Evolutionary conservation across 805 yeast genomes (phyloP), one percentile per base, ranked within the genome.

Genomic region (Ogataea polymorpha): DNA sequence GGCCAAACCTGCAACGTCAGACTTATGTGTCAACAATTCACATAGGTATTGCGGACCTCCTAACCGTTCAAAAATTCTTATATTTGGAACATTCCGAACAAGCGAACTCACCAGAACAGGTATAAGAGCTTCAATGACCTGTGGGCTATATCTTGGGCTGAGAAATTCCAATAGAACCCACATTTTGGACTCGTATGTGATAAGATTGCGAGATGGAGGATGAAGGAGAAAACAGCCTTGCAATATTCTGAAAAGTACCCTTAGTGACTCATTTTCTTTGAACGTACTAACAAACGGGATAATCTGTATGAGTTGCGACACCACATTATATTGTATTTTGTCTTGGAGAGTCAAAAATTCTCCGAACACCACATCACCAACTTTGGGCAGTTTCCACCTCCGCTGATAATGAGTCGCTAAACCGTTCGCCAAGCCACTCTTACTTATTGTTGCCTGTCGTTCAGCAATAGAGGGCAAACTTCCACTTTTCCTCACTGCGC

Each of bases 191-290:
- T 59, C 56, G 32, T 72, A 56, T 17, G 65, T 56, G 52, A 83
- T 80, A 2, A 78, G 46, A 10, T 60, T 52, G 40, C 88, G 61
- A 14, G 83, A 75, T 2, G 61, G 61, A 3, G 80, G 73, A 54
- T 83, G 90, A 7, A 82, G 37, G 30, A 83, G 62, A 15, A 83
- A 64, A 9, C 78, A 61, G 0, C 89, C 90, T 50, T 80, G 84
- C 4, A 81, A 56, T 1, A 75, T 61, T 29, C 70, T 67, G 10
- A 67, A 58, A 1, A 53, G 38, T 14, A 62, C 41, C 6, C 52
- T 40, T 1, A 58, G 43, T 20, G 51, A 18, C 17, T 46, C 24
- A 46, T 41, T 36, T 20, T 45, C 25, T 45, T 40, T 37, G 47
- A 26, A 28, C 31, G 16, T 25, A 31, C 26, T 42, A 44, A 7